phyloP scores from a whole-genome alignment of 2,329 filamentous ascomycete species.

The Aaosphaeria pasadenensis region DNA sequence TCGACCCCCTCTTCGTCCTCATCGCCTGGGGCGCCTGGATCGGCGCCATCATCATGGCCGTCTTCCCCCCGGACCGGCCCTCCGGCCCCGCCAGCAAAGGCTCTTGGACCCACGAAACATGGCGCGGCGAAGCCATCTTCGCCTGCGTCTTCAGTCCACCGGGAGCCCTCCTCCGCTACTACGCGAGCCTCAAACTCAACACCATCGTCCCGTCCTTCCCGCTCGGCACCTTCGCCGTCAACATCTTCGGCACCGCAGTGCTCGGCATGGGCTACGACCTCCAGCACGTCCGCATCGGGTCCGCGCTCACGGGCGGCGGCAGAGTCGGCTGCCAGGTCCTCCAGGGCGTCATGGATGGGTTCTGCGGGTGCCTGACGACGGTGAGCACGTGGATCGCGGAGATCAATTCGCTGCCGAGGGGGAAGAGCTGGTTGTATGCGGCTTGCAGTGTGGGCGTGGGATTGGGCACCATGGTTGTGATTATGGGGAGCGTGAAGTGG shows the following conservation, averaged over 20 bases:
- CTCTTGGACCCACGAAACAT: slow-evolving; percentile 52
- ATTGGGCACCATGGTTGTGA: slow-evolving; percentile 59
- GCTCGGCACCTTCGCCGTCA: slow-evolving; percentile 80
- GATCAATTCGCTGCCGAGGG: slow-evolving; percentile 37
- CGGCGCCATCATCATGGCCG: slow-evolving; percentile 68
- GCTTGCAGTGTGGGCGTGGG: slow-evolving; percentile 57
- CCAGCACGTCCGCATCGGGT: slow-evolving; percentile 60
- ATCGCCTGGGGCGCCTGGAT: slow-evolving; percentile 76
- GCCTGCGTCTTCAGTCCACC: slow-evolving; percentile 78
- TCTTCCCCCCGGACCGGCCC: slow-evolving; percentile 63
- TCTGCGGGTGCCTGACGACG: slow-evolving; percentile 48
- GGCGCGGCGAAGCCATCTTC: slow-evolving; percentile 75
- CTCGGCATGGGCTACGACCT: slow-evolving; percentile 77
- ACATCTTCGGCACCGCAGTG: slow-evolving; percentile 72
- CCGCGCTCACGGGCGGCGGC: slow-evolving; percentile 45
- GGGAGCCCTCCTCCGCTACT: slow-evolving; percentile 75
- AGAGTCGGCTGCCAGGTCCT: slow-evolving; percentile 44
- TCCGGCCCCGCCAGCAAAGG: slow-evolving; percentile 10
- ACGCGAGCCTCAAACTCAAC: slow-evolving; percentile 70
- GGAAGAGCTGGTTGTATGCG: slow-evolving; percentile 69
- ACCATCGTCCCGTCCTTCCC: slow-evolving; percentile 66
- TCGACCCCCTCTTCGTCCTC: slow-evolving; percentile 64
- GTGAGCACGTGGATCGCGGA: slow-evolving; percentile 50
- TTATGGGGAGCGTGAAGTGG: slow-evolving; percentile 78
- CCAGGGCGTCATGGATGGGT: slow-evolving; percentile 48